Percentiles rank a stretch among this genome's conserved stretches.
These are phyloP conservation scores for Phaffomyces antillensis DNA, from an alignment of 805 yeast genomes.

Conservation along the genomic window DNA sequence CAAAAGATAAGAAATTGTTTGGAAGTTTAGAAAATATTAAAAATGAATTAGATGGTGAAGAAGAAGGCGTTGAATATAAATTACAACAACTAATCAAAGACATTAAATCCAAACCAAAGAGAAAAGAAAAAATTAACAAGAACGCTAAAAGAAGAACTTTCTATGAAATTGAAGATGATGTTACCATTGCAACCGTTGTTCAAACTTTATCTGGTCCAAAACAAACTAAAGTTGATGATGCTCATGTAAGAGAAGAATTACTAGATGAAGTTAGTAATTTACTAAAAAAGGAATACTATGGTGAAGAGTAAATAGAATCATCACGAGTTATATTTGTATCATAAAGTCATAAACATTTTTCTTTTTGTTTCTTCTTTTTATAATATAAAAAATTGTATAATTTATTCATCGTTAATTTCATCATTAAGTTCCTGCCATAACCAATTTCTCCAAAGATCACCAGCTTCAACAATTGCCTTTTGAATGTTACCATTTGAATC, in stretches of 20 bases:
- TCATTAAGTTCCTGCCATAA: slow-evolving; percentile 55
- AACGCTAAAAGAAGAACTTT: slow-evolving; percentile 18
- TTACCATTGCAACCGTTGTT: slow-evolving; percentile 20
- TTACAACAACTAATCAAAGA: slow-evolving; percentile 18
- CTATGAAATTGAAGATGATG: slow-evolving; percentile 23
- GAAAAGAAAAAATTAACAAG: slow-evolving; percentile 9
- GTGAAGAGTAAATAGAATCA: no score
- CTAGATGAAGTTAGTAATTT: slow-evolving; percentile 23
- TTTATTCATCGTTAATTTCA: slow-evolving; percentile 16
- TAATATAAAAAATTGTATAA: not conserved
- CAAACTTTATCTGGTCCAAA: slow-evolving; percentile 21
- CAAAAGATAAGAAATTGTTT: slow-evolving; percentile 19
- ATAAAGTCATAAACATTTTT: not conserved
- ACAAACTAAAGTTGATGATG: slow-evolving; percentile 30
- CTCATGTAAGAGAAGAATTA: slow-evolving; percentile 23
- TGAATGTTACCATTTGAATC: slow-evolving; percentile 40
- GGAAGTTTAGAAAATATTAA: slow-evolving; percentile 19
- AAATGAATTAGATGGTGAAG: slow-evolving; percentile 20
- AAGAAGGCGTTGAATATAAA: slow-evolving; percentile 24
- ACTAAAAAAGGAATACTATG: not conserved
- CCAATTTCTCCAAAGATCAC: slow-evolving; percentile 86
- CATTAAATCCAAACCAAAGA: slow-evolving; percentile 14
- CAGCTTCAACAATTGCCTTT: slow-evolving; percentile 67
- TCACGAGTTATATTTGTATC: no score
- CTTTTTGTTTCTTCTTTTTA: not conserved